These are phyloP conservation scores for Stromatinia cepivora DNA, from an alignment of 2,329 filamentous ascomycete genomes.

Conservation along the genomic window DNA sequence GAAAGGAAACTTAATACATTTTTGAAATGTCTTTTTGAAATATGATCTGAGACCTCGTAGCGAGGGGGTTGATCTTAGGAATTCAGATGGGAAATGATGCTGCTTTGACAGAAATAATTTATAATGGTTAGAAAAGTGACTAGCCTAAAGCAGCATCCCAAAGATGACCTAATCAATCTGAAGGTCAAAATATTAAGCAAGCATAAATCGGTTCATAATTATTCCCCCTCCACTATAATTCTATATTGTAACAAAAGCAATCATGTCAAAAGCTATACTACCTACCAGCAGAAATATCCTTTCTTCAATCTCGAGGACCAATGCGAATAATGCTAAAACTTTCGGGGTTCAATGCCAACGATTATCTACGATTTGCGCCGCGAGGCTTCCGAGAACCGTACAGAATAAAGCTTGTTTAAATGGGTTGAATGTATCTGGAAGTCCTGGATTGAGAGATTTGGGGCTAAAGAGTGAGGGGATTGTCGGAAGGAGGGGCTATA, in stretches of 20 bases:
- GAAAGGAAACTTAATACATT: slow-evolving; percentile 3
- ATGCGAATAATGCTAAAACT: slow-evolving; percentile 8
- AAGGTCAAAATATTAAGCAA: slow-evolving; percentile 11
- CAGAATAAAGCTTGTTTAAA: neutral
- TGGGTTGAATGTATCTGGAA: neutral
- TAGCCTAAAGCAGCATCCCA: neutral
- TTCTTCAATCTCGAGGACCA: neutral
- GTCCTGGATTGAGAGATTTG: neutral
- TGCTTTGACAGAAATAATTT: neutral
- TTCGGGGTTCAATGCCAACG: slow-evolving; percentile 26
- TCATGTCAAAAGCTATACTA: slow-evolving; percentile 4
- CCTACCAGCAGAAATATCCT: neutral
- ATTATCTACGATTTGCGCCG: slow-evolving; percentile 22
- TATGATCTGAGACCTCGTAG: slow-evolving; percentile 10
- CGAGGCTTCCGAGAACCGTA: neutral
- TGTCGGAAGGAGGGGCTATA: slow-evolving; percentile 28
- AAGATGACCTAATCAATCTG: neutral
- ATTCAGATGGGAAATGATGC: neutral
- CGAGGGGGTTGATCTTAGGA: slow-evolving; percentile 9
- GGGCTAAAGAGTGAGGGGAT: neutral
- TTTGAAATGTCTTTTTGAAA: neutral
- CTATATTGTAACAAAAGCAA: neutral
- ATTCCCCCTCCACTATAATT: neutral
- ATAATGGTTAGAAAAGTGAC: no score
- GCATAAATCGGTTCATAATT: neutral